These are phyloP conservation scores for Pseudogymnoascus sp. DNA, from an alignment of 2,329 filamentous ascomycete species.

Conservation along the genomic window DNA sequence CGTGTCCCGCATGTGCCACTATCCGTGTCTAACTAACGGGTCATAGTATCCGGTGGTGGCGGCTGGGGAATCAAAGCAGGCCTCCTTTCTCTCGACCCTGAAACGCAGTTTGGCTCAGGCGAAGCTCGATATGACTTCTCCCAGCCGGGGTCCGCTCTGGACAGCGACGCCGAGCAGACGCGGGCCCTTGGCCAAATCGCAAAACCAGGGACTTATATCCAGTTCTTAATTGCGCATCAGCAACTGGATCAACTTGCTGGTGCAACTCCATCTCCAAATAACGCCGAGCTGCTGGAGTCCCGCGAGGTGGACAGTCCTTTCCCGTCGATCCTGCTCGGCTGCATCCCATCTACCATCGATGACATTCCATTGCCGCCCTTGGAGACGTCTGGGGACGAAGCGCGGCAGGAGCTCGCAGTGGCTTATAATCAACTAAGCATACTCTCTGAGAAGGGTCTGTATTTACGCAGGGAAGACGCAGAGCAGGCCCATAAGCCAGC, in stretches of 20 bases:
- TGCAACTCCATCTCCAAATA: background rate
- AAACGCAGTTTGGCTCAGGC: constrained; percentile 44
- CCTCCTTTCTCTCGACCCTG: constrained; percentile 68
- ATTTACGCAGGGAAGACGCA: background rate
- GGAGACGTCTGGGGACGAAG: background rate
- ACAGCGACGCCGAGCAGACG: constrained; percentile 22
- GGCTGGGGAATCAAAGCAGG: constrained; percentile 79
- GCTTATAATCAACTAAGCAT: constrained; percentile 14
- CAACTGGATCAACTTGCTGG: constrained; percentile 14
- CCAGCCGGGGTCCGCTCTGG: constrained; percentile 15
- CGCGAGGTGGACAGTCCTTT: constrained; percentile 4
- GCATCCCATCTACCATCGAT: constrained; percentile 24
- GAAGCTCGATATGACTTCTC: constrained; percentile 41
- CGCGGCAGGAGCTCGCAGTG: background rate
- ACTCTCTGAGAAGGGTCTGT: constrained; percentile 4
- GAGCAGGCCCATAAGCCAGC: background rate
- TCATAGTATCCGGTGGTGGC: constrained; percentile 66
- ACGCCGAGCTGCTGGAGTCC: background rate
- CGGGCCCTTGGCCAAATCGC: constrained; percentile 46
- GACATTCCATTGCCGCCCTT: constrained; percentile 15
- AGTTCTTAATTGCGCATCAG: constrained; percentile 49
- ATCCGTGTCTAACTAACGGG: constrained; percentile 12
- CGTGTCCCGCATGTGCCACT: background rate
- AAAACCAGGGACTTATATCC: constrained; percentile 54
- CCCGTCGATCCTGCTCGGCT: constrained; percentile 26